Conservation (phyloP, 2,329 filamentous ascomycete genomes). For the Pseudonectria buxi region DNA sequence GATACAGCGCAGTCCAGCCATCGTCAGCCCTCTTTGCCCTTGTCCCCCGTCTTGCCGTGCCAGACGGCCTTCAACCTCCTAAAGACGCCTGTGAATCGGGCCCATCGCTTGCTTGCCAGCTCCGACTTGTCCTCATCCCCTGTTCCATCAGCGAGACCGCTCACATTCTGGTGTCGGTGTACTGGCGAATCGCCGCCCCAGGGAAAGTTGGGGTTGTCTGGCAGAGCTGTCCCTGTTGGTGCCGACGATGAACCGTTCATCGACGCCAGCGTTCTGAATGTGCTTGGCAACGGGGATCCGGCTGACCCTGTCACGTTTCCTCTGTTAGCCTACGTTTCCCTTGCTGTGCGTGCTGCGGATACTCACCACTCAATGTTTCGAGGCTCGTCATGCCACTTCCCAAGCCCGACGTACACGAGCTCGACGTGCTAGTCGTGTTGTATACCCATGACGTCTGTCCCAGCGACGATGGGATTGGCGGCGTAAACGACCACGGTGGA, state of each 20-base stretch:
- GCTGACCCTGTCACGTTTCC: neutral
- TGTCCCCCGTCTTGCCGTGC: no score
- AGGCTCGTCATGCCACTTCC: conserved; percentile 6
- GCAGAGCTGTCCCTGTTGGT: conserved; percentile 16
- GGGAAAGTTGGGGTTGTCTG: conserved; percentile 27
- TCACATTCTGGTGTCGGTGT: conserved; percentile 28
- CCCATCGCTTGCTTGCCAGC: no score
- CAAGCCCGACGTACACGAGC: conserved; percentile 5
- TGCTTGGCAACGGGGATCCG: conserved; percentile 9
- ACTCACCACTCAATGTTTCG: no score
- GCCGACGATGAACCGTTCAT: conserved; percentile 8
- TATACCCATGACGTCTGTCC: conserved; percentile 12
- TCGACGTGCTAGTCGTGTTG: conserved; percentile 15
- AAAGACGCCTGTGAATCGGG: no score
- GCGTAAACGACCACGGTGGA: conserved; percentile 6
- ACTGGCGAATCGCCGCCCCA: conserved; percentile 31
- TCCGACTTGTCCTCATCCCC: conserved; percentile 3
- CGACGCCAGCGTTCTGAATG: conserved; percentile 16
- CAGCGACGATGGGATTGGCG: conserved; percentile 5
- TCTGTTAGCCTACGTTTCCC: conserved; percentile 3
- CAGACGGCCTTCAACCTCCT: no score
- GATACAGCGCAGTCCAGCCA: no score
- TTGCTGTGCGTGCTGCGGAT: no score
- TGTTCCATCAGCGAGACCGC: conserved; percentile 17
- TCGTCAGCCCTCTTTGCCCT: no score